Evolutionary conservation across 352 stramenopile species (phyloP).

Genomic region (Globisporangium rhizosaccharum): DNA sequence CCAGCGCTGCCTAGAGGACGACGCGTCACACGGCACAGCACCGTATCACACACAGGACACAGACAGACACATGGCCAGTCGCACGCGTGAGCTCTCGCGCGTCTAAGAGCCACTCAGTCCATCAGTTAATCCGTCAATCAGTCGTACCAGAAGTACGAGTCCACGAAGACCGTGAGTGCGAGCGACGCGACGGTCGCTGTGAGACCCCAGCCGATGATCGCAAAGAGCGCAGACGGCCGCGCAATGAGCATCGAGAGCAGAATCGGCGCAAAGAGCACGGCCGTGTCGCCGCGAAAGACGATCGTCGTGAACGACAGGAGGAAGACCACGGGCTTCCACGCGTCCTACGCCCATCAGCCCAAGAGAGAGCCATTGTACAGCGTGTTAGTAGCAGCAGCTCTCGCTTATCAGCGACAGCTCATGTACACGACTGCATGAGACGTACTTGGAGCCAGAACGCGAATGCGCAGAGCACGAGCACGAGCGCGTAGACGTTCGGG

Average conservation of each 20-base stretch:
- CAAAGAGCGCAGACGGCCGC: constrained; percentile 56
- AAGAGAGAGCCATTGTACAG: background rate
- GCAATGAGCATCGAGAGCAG: constrained; percentile 88
- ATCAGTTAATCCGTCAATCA: background rate
- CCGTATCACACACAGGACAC: background rate
- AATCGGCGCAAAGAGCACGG: constrained; percentile 93
- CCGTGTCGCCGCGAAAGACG: constrained; percentile 96
- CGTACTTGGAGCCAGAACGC: constrained; percentile 55
- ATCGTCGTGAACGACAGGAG: constrained; percentile 91
- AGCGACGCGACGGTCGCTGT: constrained; percentile 66
- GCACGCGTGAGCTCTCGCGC: too few species aligned
- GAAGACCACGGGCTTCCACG: constrained; percentile 47
- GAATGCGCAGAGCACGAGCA: constrained; percentile 57
- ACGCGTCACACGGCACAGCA: background rate
- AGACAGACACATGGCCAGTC: background rate
- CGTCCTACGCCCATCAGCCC: constrained; percentile 15
- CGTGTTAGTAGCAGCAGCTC: background rate
- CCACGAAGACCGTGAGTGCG: constrained; percentile 81
- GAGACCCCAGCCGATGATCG: constrained; percentile 81
- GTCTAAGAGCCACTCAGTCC: too few species aligned
- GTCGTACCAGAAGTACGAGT: constrained; percentile 92
- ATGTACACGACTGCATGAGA: background rate
- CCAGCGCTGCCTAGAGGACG: constrained; percentile 50
- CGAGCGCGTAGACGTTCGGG: constrained; percentile 96
- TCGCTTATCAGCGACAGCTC: background rate